Conservation (phyloP, 192 early-diverging fungal species). For the Cladochytrium replicatum region DNA sequence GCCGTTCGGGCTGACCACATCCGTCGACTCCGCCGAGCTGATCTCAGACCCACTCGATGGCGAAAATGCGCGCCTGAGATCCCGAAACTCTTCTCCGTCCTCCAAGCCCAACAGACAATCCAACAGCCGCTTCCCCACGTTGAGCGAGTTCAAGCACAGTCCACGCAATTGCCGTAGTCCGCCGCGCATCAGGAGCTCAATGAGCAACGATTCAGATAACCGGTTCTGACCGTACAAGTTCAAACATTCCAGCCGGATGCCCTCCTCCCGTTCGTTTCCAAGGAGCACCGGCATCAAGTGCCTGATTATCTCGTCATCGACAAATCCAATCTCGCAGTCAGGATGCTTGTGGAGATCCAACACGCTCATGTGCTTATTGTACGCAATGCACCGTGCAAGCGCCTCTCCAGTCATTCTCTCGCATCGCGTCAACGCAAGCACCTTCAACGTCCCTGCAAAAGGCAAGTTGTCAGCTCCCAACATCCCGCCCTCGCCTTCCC, state of each 20-base stretch:
- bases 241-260: conserved; percentile 23
- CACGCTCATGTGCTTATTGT: conserved; percentile 17
- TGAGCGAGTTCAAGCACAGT: conserved; percentile 16
- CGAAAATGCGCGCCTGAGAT: too few relatives aligned
- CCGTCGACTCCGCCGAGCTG: too few relatives aligned
- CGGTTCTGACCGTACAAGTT: conserved; percentile 37
- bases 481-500: neutral
- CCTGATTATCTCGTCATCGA: conserved; percentile 26
- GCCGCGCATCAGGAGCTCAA: conserved; percentile 1
- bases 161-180: conserved; percentile 4
- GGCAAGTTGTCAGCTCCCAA: neutral
- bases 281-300: conserved; percentile 17
- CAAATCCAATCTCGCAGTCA: conserved; percentile 25
- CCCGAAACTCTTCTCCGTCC: neutral
- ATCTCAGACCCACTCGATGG: too few relatives aligned
- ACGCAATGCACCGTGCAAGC: conserved; percentile 16
- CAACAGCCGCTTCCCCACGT: too few relatives aligned
- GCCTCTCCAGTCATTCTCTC: conserved; percentile 22
- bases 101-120: too few relatives aligned
- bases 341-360: conserved; percentile 41
- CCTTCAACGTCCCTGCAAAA: conserved; percentile 16
- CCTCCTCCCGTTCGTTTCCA: neutral
- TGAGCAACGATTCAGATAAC: conserved; percentile 6
- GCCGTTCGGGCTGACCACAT: too few relatives aligned
- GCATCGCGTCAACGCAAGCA: conserved; percentile 33